phyloP scores from a whole-genome alignment of 108 stramenopile genomes.

The Stephanodiscus triporus region DNA sequence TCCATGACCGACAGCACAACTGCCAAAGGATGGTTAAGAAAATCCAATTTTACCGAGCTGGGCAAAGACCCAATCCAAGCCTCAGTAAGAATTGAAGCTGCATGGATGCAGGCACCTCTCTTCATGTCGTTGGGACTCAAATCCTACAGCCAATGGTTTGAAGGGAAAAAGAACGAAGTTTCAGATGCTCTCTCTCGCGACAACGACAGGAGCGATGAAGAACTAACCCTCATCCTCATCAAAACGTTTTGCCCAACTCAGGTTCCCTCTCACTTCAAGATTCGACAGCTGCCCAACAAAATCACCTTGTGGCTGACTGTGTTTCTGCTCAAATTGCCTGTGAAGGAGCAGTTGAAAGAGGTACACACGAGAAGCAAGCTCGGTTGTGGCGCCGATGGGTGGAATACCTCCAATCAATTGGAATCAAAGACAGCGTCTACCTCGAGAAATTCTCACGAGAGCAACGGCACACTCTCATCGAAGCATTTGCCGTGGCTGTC shows the following conservation, averaged over 20 bases:
- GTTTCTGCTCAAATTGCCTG: neutral
- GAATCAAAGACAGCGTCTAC: neutral
- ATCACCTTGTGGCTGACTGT: neutral
- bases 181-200: neutral
- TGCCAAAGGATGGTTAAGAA: conserved; percentile 10
- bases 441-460: neutral
- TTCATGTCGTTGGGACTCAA: neutral
- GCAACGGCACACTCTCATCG: neutral
- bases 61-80: neutral
- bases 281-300: neutral
- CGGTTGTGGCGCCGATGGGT: neutral
- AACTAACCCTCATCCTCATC: neutral
- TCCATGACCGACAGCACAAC: neutral
- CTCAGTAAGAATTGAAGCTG: neutral
- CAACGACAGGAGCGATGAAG: neutral
- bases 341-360: conserved; percentile 4
- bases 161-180: neutral
- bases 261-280: neutral
- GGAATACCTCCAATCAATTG: conserved; percentile 1
- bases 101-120: neutral
- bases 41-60: neutral
- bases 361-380: conserved; percentile 13
- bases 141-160: conserved; percentile 4
- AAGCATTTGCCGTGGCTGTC: conserved; percentile 24
- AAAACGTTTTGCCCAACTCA: neutral